Conservation (phyloP, 169 alveolate species). For the Plasmodium yoelii region DNA sequence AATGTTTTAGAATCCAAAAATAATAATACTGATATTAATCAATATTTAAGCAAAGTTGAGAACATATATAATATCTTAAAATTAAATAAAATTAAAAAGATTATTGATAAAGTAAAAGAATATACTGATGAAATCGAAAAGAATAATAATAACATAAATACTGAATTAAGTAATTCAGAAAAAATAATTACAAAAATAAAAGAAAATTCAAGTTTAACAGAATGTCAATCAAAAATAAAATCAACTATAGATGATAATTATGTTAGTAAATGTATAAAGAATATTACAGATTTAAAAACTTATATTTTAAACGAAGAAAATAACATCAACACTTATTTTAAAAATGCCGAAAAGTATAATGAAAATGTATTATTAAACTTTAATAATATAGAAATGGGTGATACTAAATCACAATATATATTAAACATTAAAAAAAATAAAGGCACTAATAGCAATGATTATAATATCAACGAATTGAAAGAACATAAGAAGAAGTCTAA, state of each 20-base stretch:
- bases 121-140: background rate
- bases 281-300: no score
- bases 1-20: background rate
- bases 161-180: background rate
- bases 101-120: background rate
- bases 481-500: background rate
- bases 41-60: background rate
- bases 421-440: background rate
- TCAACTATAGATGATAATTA: no score
- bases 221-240: no score
- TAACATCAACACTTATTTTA: no score
- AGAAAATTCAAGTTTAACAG: no score
- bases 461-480: background rate
- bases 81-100: background rate
- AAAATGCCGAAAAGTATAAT: constrained; percentile 8
- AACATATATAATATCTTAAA: background rate
- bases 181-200: no score
- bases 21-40: background rate
- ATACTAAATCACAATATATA: background rate
- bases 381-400: constrained; percentile 1
- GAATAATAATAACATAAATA: background rate
- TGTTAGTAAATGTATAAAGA: no score
- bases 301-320: no score
- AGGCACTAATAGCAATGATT: background rate
- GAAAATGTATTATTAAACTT: background rate